Evolutionary conservation across 169 alveolate species (phyloP), one percentile per base, ranked within the genome.

Genomic region (Plasmodium berghei): DNA sequence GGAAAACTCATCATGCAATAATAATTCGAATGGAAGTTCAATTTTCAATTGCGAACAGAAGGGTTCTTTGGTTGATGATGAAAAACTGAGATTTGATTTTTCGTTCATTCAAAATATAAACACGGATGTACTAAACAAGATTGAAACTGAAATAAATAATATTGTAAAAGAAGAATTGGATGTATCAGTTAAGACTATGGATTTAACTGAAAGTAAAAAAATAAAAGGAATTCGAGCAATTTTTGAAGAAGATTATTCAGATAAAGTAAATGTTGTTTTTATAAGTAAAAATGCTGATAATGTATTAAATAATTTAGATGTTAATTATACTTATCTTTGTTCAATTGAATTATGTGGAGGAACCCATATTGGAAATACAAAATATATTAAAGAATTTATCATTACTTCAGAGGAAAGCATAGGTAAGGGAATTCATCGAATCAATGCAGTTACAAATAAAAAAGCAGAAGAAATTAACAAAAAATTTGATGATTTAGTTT

Each of bases 341-440:
- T 94, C 98, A 16, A 94, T 95, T 20, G 98, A 97, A 73, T 94
- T 97, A 45, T 97, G 98, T 87, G 98, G 98, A 26, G 98, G 98
- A 10, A 97, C 98, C 20, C 98, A 97, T 72, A 93, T 97, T 66
- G 92, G 93, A 62, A 96, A 94, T 72, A 94, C 98, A 10, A 77
- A 85, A 55, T 62, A 14, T 74, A 49, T 90, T 56, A 87, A 93
- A 92, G 93, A 94, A 22, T 95, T 94, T 46, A 88, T 91, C 46
- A 77, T 96, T 8, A 73, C 94, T 22, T 90, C 96, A 34, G 98
- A 97, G 87, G 98, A 97, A 90, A 96, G 98, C 73, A 94, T 97
- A 24, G 96, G 98, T 20, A 95, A 96, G 92, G 98, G 98, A 20
- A 94, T 96, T 46, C 91, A 98, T 22, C 90, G 98, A 42, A 88